Base-by-base conservation (phyloP, 83 land plant species). In the Larix sibirica region DNA sequence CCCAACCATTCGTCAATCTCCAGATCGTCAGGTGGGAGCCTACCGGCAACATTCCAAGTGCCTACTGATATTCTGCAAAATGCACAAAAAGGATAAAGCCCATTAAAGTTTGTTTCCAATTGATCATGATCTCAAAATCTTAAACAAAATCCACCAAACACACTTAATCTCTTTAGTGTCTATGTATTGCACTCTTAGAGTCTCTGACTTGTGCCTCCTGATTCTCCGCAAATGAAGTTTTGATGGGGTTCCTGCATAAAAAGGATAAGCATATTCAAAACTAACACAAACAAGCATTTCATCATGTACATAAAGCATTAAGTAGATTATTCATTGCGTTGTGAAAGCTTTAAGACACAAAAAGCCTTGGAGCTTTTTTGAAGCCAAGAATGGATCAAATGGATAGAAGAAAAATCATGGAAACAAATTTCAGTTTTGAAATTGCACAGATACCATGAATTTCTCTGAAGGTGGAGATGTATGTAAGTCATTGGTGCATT, bases 11-110 rank as follows among this genome's bases (percentile, higher is more conserved):
- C 90, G 78, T 89, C 90, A 80, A 95, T 84, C 18, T 91, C 88
- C 84, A 93, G 85, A 80, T 85, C 84, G 14, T 89, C 87, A 59
- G 70, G 7, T 23, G 97, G 97, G 75, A 21, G 10, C 67, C 66
- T 88, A 62, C 95, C 97, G 16, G 92, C 97, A 77, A 95, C 95
- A 85, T 95, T 95, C 97, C 97, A 95, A 69, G 97, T 89, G 28
- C 94, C 94, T 20, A 92, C 84, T 28, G 86, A 80, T 17, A 95
- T 79, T 81, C 97, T 95, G 82, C 80, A 44, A 13, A 64, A 60
- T 16, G 14, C 63, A 26, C 1, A 21, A 13, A 82, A 59, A 58
- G 28, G 66, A 69, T 33, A 36, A 69, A 69, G 9, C 36, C 74
- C 6, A 36, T 40, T 33, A 69, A 3, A 33, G 74, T 69, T 69